phyloP scores from a whole-genome alignment of 768 basidiomycete genomes.

The Sistotremastrum suecicum region DNA sequence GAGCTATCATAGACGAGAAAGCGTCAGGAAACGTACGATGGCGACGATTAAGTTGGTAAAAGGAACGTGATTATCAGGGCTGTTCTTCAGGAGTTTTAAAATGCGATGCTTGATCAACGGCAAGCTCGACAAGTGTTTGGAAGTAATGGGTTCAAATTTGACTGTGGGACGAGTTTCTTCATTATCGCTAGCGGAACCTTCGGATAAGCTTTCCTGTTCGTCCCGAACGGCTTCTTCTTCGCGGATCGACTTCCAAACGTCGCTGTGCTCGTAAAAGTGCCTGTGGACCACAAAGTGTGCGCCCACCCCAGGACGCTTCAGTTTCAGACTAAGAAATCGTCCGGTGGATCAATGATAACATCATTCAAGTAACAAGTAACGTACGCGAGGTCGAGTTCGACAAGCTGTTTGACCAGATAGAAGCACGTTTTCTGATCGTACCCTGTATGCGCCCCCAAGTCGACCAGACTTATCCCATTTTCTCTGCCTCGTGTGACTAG shows the following conservation, averaged over 20 bases:
- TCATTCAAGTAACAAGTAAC: slow-evolving; percentile 10
- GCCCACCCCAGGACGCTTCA: slow-evolving; percentile 62
- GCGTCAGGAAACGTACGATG: slow-evolving; percentile 35
- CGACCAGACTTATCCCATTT: slow-evolving; percentile 61
- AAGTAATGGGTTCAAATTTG: slow-evolving; percentile 61
- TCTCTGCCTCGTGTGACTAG: slow-evolving; percentile 73
- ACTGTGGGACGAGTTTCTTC: slow-evolving; percentile 17
- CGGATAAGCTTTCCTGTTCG: slow-evolving; percentile 12
- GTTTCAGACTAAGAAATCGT: slow-evolving; percentile 43
- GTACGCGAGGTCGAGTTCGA: slow-evolving; percentile 62
- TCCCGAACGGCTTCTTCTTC: slow-evolving; percentile 38
- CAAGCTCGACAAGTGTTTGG: slow-evolving; percentile 63
- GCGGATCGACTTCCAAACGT: slow-evolving; percentile 63
- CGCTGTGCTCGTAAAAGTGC: slow-evolving; percentile 66
- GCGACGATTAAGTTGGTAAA: slow-evolving; percentile 66
- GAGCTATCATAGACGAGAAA: not conserved
- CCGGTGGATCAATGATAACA: slow-evolving; percentile 1
- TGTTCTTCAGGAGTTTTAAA: slow-evolving; percentile 54
- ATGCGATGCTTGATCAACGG: slow-evolving; percentile 59
- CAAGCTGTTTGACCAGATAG: slow-evolving; percentile 67
- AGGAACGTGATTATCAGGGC: slow-evolving; percentile 54
- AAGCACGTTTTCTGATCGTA: slow-evolving; percentile 88
- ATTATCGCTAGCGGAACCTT: slow-evolving; percentile 8
- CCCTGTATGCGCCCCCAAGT: slow-evolving; percentile 60
- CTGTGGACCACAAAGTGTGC: slow-evolving; percentile 70